Base-by-base conservation (phyloP, 2,329 filamentous ascomycete genomes). In the Paraconiothyrium sp. region DNA sequence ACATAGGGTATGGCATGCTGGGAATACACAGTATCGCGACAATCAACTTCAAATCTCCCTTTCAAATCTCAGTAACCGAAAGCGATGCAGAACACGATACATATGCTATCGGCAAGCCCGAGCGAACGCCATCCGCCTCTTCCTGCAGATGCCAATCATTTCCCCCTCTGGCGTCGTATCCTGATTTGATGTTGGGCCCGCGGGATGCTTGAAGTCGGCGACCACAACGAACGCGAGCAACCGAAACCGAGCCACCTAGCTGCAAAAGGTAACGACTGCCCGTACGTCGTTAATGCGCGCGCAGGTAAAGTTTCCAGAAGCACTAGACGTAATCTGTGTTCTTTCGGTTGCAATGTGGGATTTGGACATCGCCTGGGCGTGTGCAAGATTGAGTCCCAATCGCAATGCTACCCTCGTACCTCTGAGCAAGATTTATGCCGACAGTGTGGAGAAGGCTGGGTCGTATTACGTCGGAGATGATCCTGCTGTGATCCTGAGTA, bases 41-140 rank as follows among this genome's bases (percentile, higher is more conserved):
- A 6, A n/a, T 32, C 22, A 20, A 22, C 14, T 3, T 37, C 32
- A 24, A 22, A 11, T 24, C 30, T 37, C 32, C 20, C 48, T 22
- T 37, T 9, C 4, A 22, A 51, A 30, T 16, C 30, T 4, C 6
- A 37, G 8, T 37, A 22, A 9, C 30, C 48, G 30, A 37, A 51
- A 51, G 30, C 27, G 27, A 30, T 20, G 20, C 27, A 14, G 27
- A 49, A 49, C 10, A 32, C 30, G 48, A 37, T 11, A 8, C 16
- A 22, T 24, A 3, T 37, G 27, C 30, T 16, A n/a, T 16, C 30
- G 48, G 32, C 32, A 51, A 51, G 16, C 32, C 32, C 48, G 48
- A 37, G 48, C 30, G n/a, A 51, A n/a, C 48, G 48, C 48, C 48
- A 51, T 37, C 48, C 48, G 27, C 46, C 46, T 54, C 24, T n/a